A percentile compares a stretch with the other conserved stretches of the same genome.
Conservation (phyloP, 192 early-diverging fungal genomes). For the Podila epigama region DNA sequence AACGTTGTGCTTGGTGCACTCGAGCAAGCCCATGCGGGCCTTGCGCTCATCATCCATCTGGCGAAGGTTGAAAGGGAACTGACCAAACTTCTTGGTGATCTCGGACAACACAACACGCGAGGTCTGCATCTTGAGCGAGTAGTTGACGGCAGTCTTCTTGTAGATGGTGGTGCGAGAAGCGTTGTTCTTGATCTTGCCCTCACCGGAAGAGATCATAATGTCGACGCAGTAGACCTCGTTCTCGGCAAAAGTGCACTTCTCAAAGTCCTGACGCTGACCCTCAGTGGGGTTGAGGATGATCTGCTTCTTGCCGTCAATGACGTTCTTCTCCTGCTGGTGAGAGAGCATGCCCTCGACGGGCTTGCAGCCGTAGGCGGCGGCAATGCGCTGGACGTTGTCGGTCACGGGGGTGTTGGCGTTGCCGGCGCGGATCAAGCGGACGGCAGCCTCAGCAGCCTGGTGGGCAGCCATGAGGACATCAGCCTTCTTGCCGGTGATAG, state of each 20-base stretch:
- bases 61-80: constrained; percentile 89
- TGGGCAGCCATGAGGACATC: constrained; percentile 90
- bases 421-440: constrained; percentile 89
- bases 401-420: constrained; percentile 73
- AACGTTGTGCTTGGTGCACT: constrained; percentile 84
- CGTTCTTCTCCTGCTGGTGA: constrained; percentile 85
- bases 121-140: constrained; percentile 89
- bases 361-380: constrained; percentile 83
- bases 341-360: constrained; percentile 93
- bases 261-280: constrained; percentile 74
- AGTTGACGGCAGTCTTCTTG: constrained; percentile 84
- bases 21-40: constrained; percentile 90
- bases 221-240: constrained; percentile 95
- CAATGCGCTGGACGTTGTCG: constrained; percentile 81
- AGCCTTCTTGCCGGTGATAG: constrained; percentile 82
- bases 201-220: constrained; percentile 87
- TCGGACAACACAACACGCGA: constrained; percentile 77
- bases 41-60: constrained; percentile 91
- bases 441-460: constrained; percentile 81
- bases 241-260: constrained; percentile 74
- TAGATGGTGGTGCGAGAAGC: constrained; percentile 86
- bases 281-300: constrained; percentile 92
- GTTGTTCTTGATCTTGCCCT: constrained; percentile 80
- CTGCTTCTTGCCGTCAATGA: constrained; percentile 91
- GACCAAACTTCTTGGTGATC: constrained; percentile 80